Base-by-base conservation (phyloP, 75 land plant genomes). In the Chamaecyparis obtusa region DNA sequence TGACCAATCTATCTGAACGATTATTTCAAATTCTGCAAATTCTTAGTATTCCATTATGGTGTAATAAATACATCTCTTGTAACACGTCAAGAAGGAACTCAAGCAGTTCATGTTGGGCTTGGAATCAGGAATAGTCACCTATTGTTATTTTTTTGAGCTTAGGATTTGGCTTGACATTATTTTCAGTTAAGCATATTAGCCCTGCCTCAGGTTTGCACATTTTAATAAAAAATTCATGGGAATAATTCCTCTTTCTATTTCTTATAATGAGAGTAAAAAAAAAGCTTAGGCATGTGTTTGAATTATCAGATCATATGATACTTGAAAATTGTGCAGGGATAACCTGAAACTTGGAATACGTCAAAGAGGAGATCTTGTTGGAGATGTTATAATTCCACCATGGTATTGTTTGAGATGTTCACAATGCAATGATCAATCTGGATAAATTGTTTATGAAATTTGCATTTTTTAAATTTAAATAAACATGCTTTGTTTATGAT, bases 311-410 rank as follows among this genome's bases (percentile, higher is more conserved):
- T 69, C 21, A 19, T 69, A 9, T 3, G 69, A 24, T 7, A 24
- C 69, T 21, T 24, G n/a, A 64, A 64, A 64, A 11, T 55, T 32
- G 46, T 87, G 86, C 87, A 91, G 92, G 83, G 87, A 83, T 78
- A 89, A 87, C 71, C 64, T 91, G 86, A 90, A 91, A 57, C 86
- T 91, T 55, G 92, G 92, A 32, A 89, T 88, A 48, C 84, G 89
- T 30, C 92, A 91, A 75, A 88, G 84, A 83, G 92, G 92, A 76
- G 89, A 79, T 8, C 75, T 74, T 67, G 90, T 91, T 80, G 90
- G 90, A 74, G 91, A 91, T 87, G 92, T 91, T 19, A 81, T 33
- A 24, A 80, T 91, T 36, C 92, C 92, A 44, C 85, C 91, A 30
- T 91, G 92, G 92, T 91, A 87, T 39, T 0, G n/a, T 56, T 84